Base-by-base conservation (phyloP, 2,329 filamentous ascomycete species). In the Colletotrichum lupini region DNA sequence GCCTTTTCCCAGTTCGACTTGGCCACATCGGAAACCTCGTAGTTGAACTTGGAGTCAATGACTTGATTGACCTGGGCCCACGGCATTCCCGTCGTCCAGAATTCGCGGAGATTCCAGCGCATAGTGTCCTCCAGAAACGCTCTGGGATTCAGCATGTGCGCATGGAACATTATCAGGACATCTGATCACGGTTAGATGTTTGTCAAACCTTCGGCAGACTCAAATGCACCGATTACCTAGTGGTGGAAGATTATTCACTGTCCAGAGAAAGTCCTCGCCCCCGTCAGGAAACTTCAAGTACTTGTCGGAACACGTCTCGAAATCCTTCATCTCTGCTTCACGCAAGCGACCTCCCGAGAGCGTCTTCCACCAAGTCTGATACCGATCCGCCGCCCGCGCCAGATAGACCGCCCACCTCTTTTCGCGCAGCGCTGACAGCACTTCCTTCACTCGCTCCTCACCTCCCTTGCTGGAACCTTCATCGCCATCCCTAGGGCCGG, bases 131-230 rank as follows among this genome's bases (percentile, higher is more conserved):
- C 93, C 4, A 95, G 87, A 78, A 92, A 95, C n/a, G 84, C 85
- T 53, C 92, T 86, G 0, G 94, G 94, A 76, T 95, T 95, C 3
- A 96, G 88, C 89, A 94, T 92, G 78, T 94, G 93, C 0, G 92
- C 85, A 80, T 96, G 94, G 91, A 92, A 94, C 0, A 95, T 91
- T 92, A 95, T 93, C 24, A 95, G 81, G 0, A 95, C 89, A 81
- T 95, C 93, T 86, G 80, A 46, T 46, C 30, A 76, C 55, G 42
- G 53, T 74, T 35, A 37, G n/a, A 22, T 37, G 32, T 28, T 42
- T 61, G 61, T 6, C n/a, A 22, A 30, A 32, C 5, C 4, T 12
- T 32, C 6, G 2, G 12, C 8, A n/a, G 4, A 73, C 73, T 42
- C 16, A 42, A 42, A 71, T 5, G 49, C 73, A 65, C 24, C 52